Conservation (phyloP, 371 early-diverging fungal species). For the Coemansia linderi region DNA sequence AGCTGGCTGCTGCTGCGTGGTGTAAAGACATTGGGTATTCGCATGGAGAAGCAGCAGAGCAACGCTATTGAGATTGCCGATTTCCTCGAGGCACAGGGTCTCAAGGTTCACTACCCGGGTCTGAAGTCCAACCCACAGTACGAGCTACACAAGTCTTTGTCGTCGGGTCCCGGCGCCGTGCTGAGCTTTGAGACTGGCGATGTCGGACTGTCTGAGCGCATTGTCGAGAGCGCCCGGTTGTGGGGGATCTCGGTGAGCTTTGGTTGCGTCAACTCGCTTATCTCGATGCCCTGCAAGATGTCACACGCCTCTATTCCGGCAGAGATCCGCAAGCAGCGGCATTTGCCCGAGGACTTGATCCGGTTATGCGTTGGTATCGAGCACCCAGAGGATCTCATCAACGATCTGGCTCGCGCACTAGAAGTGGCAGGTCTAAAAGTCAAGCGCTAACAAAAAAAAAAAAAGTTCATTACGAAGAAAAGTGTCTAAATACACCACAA, state of each 20-base stretch:
- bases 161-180: conserved; percentile 91
- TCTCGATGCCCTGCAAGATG: conserved; percentile 98
- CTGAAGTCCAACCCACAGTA: conserved; percentile 84
- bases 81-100: conserved; percentile 74
- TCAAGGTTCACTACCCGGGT: conserved; percentile 89
- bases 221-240: conserved; percentile 81
- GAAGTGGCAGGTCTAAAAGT: conserved; percentile 62
- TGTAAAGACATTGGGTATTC: conserved; percentile 90
- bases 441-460: conserved; percentile 14
- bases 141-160: conserved; percentile 75
- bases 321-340: conserved; percentile 80
- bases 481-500: not conserved
- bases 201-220: conserved; percentile 73
- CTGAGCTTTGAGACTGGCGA: conserved; percentile 92
- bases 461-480: conserved; percentile 6
- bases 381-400: conserved; percentile 87
- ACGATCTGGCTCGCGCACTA: conserved; percentile 82
- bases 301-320: conserved; percentile 96
- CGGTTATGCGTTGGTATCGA: conserved; percentile 98
- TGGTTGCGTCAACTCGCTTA: conserved; percentile 95
- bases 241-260: conserved; percentile 94
- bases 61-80: conserved; percentile 85
- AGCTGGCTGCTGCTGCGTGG: conserved; percentile 93
- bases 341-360: conserved; percentile 91
- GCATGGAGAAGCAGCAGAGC: conserved; percentile 88